Evolutionary conservation across 2,329 filamentous ascomycete species (phyloP), one percentile per base, ranked within the genome.

Genomic region (Fulvia fulva): DNA sequence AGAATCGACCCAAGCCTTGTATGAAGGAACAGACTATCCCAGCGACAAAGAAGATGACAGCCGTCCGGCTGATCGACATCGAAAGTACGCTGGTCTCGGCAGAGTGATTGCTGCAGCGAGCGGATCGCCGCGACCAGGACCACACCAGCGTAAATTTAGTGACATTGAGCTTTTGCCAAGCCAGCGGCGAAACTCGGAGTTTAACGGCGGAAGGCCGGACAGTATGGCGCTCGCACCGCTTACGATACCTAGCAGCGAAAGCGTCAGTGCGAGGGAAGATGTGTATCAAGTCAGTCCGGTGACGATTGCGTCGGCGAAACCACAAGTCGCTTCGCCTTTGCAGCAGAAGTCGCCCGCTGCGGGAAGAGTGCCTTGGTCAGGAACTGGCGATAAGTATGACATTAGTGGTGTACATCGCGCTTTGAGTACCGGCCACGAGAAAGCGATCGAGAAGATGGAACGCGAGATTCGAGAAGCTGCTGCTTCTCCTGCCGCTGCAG

Each of bases 151-250:
- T 22, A 65, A 60, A 25, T 25, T 59, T 43, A 67, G 66, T 49
- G 66, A 66, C 28, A 53, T 65, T 5, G 57, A 63, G 23, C 56
- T 50, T 37, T 47, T 68, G 22, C 66, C 66, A 1, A 68, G 65
- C 28, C 64, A 67, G 56, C 65, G 52, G 25, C 37, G 43, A 21
- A 44, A n/a, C 25, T 57, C 55, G 34, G 49, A 41, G 28, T 30
- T 46, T 8, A 53, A 46, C 23, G 37, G 30, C 28, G 50, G 37
- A n/a, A 25, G 55, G 7, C 49, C 26, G 23, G 49, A 53, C 16
- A 56, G 37, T 25, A 51, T 53, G 58, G 28, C 47, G 43, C 46
- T 53, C 23, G 34, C 44, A n/a, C 46, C 57, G 28, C 26, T 55
- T 32, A 46, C 22, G 12, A 26, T 59, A 22, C 46, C 53, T 5